Base-by-base conservation (phyloP, 2,329 filamentous ascomycete genomes). In the Meredithiella fracta region DNA sequence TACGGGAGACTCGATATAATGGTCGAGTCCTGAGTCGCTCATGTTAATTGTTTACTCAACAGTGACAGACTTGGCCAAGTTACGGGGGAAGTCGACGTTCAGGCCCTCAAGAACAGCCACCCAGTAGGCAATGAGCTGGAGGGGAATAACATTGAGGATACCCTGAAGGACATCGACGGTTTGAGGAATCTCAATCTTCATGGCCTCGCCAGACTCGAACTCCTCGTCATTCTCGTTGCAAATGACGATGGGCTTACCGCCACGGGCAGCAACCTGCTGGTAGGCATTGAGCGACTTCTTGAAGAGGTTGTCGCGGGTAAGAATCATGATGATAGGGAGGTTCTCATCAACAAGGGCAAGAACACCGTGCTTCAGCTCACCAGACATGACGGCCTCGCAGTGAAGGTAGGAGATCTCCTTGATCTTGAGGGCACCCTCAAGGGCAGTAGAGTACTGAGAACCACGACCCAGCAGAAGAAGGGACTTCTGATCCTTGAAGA, bases 361-460 rank as follows among this genome's bases (percentile, higher is more conserved):
- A 54, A 98, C 92, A 77, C 92, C 92, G 71, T 98, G 92, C 81
- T 98, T 98, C 65, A 98, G 80, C 74, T 98, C 92, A 72, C 92
- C 92, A 61, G 92, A 97, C 92, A 98, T 98, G 76, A 98, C 92
- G 64, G 92, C 92, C 75, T 98, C 92, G 72, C 92, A 98, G 73
- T 98, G 92, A 59, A 98, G 86, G 72, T 98, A 98, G 17, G 91
- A 97, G 65, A 98, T 98, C 74, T 98, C 92, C 80, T 98, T 98
- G 72, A 98, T 98, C 79, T 98, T 98, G 63, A 98, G 78, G 52
- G 92, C 92, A 72, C 88, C 92, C 76, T 98, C 92, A 22, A 98
- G 82, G 57, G 92, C 92, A 64, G 92, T 98, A 59, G 91, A 90
- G 76, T 90, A 95, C 73, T 98, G 92, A 68, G 88, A 88, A 63